Percentiles rank a stretch among this genome's conserved stretches.
Conservation (phyloP, 1,139 yeast species). For the Saccharomycopsis hybrid region DNA sequence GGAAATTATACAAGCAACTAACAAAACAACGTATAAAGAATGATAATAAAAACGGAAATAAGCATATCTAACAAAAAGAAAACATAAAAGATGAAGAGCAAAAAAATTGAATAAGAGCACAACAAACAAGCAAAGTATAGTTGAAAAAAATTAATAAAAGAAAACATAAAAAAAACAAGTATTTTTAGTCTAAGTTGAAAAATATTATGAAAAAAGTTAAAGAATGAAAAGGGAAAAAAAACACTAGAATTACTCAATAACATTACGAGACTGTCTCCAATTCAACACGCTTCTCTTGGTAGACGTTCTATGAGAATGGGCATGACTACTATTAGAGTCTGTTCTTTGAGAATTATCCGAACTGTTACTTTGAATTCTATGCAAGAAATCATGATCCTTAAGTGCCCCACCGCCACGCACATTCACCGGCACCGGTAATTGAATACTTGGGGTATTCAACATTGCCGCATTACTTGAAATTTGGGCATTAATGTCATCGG, state of each 20-base stretch:
- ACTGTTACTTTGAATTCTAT: conserved; percentile 18
- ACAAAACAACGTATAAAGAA: no score
- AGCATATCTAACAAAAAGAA: no score
- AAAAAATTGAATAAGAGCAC: no score
- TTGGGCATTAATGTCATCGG: conserved; percentile 23
- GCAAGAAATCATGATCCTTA: conserved; percentile 11
- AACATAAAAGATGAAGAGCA: no score
- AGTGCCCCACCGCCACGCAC: conserved; percentile 5
- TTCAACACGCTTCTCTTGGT: conserved; percentile 42
- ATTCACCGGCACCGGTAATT: conserved; percentile 19
- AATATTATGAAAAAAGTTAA: background rate
- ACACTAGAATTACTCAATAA: conserved; percentile 5
- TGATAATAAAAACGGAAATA: no score
- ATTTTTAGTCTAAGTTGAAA: background rate
- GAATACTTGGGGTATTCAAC: conserved; percentile 28
- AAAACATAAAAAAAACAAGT: background rate
- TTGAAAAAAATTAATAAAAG: background rate
- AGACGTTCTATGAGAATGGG: conserved; percentile 25
- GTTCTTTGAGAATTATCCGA: conserved; percentile 22
- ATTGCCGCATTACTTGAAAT: conserved; percentile 25
- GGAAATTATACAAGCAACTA: no score
- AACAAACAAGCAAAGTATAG: background rate
- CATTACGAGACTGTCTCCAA: conserved; percentile 36
- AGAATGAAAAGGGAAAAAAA: background rate
- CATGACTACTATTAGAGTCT: conserved; percentile 20